Conservation (phyloP, 2,329 filamentous ascomycete genomes). For the Sporothrix euskadiensis region DNA sequence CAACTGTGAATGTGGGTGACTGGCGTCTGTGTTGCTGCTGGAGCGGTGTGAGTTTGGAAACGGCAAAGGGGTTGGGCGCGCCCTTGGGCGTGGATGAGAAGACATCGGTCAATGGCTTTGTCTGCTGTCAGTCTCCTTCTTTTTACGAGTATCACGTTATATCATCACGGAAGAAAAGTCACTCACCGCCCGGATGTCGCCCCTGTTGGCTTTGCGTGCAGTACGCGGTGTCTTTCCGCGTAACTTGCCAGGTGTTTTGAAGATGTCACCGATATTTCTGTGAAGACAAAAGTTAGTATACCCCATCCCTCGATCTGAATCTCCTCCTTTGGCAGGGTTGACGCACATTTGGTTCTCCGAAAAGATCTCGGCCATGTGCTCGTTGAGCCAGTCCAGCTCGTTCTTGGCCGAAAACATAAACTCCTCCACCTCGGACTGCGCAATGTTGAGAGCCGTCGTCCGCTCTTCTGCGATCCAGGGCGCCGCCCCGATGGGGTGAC, state of each 20-base stretch:
- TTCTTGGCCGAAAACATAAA: constrained; percentile 89
- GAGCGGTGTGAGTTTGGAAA: constrained; percentile 44
- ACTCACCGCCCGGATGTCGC: constrained; percentile 65
- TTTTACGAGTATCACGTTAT: neutral
- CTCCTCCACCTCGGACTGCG: constrained; percentile 83
- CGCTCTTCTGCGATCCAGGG: constrained; percentile 87
- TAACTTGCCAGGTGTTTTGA: constrained; percentile 87
- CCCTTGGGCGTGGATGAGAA: constrained; percentile 58
- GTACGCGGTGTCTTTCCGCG: constrained; percentile 79
- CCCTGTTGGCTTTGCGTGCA: constrained; percentile 58
- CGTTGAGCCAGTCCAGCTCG: constrained; percentile 96
- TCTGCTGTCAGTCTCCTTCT: neutral
- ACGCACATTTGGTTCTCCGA: constrained; percentile 81
- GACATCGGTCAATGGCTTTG: constrained; percentile 60
- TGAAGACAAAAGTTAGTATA: neutral
- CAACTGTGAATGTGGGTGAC: constrained; percentile 51
- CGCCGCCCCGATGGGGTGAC: constrained; percentile 73
- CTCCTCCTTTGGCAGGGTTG: too few species aligned
- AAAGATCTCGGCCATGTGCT: constrained; percentile 96
- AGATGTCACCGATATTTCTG: constrained; percentile 91
- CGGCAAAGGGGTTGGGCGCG: constrained; percentile 56
- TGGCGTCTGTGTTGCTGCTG: constrained; percentile 50
- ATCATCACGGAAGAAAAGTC: neutral
- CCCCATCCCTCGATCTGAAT: neutral
- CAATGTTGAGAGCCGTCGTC: constrained; percentile 71